Percentiles rank a stretch among this genome's conserved stretches.
Conservation (phyloP, 257 asterid species). For the Capsicum pubescens region DNA sequence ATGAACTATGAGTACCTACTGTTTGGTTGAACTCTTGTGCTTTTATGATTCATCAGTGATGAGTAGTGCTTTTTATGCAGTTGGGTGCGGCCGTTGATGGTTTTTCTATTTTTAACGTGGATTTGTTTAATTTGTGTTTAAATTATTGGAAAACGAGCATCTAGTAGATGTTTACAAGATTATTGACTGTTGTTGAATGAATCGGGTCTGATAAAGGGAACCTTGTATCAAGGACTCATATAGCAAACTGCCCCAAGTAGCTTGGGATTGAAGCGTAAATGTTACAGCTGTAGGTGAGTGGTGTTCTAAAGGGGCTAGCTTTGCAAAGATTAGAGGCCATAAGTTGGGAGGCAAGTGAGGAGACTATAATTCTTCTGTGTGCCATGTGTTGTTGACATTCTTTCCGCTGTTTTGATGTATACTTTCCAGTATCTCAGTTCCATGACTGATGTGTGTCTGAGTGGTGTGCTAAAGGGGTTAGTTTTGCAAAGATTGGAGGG, state of each 20-base stretch:
- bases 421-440: not conserved
- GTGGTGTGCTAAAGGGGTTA: no score
- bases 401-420: not conserved
- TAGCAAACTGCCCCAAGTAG: not conserved
- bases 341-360: not conserved
- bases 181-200: not conserved
- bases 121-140: not conserved
- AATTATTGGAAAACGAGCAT: not conserved
- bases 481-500: not conserved
- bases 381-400: not conserved
- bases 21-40: not conserved
- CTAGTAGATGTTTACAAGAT: not conserved
- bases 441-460: not conserved
- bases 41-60: not conserved
- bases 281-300: not conserved
- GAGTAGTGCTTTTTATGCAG: not conserved
- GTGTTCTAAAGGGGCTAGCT: not conserved
- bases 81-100: not conserved
- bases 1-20: not conserved
- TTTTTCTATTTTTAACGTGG: not conserved
- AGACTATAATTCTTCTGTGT: not conserved
- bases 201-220: not conserved
- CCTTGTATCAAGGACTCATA: not conserved
- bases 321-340: not conserved
- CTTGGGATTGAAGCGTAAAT: not conserved